Base-by-base conservation (phyloP, 2,329 filamentous ascomycete genomes). In the Colletotrichum spaethianum region DNA sequence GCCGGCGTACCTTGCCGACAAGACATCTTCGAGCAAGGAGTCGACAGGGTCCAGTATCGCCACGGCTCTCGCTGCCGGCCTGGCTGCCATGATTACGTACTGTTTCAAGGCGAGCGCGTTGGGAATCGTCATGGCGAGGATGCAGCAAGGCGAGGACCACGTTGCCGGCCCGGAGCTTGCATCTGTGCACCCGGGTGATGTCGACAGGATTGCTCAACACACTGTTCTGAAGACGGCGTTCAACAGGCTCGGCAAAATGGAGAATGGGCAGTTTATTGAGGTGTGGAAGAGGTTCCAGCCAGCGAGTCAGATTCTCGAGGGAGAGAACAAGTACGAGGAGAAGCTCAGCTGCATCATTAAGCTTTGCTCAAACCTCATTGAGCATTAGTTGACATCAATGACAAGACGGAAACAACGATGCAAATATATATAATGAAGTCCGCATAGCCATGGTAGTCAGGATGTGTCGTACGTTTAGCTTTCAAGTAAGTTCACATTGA, bases 41-140 rank as follows among this genome's bases (percentile, higher is more conserved):
- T 55, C 59, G 48, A 61, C 62, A 20, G 50, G 80, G 0, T 80
- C 76, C 0, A 79, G 76, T 2, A 72, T 82, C 0, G 76, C 80
- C 1, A 82, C 79, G 2, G 78, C 80, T 0, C 63, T 81, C 0
- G 79, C 79, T 0, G 75, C 78, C 0, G 79, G 80, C 0, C 66
- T 80, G 4, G 80, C 80, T 1, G 79, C 78, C 1, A 31, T 82
- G 59, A 76, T 82, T 5, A 67, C 81, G 7, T 79, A 79, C 50
- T 79, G 77, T 55, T 75, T 76, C 53, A 74, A 79, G 48, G 16
- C 76, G 0, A 59, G 75, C 0, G 36, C 75, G 2, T n/a, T 76
- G 4, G 52, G 75, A 4, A 76, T 73, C 23, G 38, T 66, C 5
- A 77, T 66, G 4, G 20, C 20, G 31, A 38, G 20, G 7, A 56